Conservation (phyloP, 2,329 filamentous ascomycete species). For the Xylaria arbuscula region DNA sequence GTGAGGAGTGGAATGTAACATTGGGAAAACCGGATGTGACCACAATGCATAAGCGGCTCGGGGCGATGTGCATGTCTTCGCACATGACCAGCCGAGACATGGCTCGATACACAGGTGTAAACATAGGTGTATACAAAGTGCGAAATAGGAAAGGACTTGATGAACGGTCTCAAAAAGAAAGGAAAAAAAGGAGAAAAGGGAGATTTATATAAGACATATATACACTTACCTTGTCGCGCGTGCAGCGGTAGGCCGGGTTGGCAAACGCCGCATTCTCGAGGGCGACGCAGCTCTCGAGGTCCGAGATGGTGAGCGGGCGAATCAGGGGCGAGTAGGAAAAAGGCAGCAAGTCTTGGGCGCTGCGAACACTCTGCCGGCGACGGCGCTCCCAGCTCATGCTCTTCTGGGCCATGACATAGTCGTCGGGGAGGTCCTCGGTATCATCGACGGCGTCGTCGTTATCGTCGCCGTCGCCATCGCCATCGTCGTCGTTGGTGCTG, state of each 20-base stretch:
- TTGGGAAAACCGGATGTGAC: background rate
- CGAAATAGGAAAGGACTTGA: too few species aligned
- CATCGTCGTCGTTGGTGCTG: background rate
- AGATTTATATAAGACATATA: background rate
- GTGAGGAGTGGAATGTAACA: constrained; percentile 5
- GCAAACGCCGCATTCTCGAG: constrained; percentile 67
- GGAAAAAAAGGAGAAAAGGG: background rate
- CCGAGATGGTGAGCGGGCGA: constrained; percentile 75
- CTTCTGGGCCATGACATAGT: constrained; percentile 53
- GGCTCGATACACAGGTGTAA: background rate
- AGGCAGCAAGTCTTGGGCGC: constrained; percentile 57
- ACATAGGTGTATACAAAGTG: too few species aligned
- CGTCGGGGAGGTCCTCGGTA: constrained; percentile 54
- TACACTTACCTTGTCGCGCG: constrained; percentile 63
- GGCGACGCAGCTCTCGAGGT: constrained; percentile 69
- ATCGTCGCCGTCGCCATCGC: background rate
- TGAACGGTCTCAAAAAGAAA: background rate
- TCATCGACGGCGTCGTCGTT: constrained; percentile 55
- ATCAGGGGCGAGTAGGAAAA: constrained; percentile 78
- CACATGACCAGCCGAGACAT: background rate
- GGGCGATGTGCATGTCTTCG: background rate
- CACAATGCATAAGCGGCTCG: constrained; percentile 21
- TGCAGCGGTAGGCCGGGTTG: constrained; percentile 61
- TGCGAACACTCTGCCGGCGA: constrained; percentile 41
- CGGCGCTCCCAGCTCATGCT: constrained; percentile 56